Evolutionary conservation across 441 rosid species (phyloP), one percentile per base, ranked within the genome.

Genomic region (Gossypium laxum): DNA sequence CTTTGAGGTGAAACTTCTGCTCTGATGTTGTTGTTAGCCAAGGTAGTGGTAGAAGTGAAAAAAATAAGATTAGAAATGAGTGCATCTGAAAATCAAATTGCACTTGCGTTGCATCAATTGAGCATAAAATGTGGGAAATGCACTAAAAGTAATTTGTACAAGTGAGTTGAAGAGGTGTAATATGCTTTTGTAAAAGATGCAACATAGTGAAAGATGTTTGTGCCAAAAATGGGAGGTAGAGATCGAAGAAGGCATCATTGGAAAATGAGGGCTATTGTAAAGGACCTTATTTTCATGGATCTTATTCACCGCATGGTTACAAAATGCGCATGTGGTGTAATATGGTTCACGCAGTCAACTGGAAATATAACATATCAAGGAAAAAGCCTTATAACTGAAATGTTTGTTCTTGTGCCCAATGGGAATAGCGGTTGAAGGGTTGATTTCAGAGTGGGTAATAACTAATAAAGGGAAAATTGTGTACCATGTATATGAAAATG

Each of bases 231-330:
- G 26, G 15, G 50, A 18, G 50, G 67, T 38, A 15, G 51, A 34
- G 28, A 38, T 5, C 0, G 8, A 61, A 61, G 47, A 61, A 58
- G 63, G 6, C 47, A 61, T 34, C 24, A 15, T 17, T 61, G 48
- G 24, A 32, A 4, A 34, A 8, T 62, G 48, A n/a, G 11, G 67
- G n/a, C 67, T 18, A 18, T 10, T 14, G 3, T 60, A 62, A 18
- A 38, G 67, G 67, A 61, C 67, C 67, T 18, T 18, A 4, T 38
- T 17, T 62, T 62, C 51, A 62, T 24, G 41, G 51, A 62, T 62
- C 28, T 38, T 38, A 62, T 18, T 62, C 51, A 62, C 15, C 24
- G 18, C 5, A 32, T 61, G 48, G 48, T 32, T 5, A 32, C 14
- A 61, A 61, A 15, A 14, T 1, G 47, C 43, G 0, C 43, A 1